Evolutionary conservation across 139 green algal genomes (phyloP).

Genomic region (Parachlorella kessleri): DNA sequence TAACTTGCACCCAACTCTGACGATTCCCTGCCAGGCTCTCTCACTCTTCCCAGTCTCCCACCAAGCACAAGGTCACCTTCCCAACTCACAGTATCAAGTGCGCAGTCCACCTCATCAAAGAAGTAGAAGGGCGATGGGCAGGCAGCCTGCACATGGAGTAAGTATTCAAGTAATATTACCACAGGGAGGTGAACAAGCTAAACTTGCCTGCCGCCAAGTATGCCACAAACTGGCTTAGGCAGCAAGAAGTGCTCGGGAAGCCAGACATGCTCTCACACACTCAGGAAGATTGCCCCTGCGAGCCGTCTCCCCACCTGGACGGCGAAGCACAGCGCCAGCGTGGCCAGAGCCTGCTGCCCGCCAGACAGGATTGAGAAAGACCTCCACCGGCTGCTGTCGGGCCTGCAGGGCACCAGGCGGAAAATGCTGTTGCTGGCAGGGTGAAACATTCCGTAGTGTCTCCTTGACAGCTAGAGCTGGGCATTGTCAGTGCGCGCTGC

Average conservation of each 20-base stretch:
- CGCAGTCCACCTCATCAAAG: constrained; percentile 79
- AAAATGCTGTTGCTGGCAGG: too few relatives aligned
- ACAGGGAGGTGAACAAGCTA: too few relatives aligned
- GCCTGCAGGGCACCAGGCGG: too few relatives aligned
- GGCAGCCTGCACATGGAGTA: constrained; percentile 50
- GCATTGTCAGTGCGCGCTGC: too few relatives aligned
- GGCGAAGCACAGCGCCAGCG: constrained; percentile 77
- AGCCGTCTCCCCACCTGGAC: constrained; percentile 45
- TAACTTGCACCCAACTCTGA: too few relatives aligned
- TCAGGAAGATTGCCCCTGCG: background rate
- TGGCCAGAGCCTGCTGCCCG: constrained; percentile 82
- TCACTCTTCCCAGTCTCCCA: too few relatives aligned
- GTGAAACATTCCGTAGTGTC: too few relatives aligned
- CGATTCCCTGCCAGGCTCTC: too few relatives aligned
- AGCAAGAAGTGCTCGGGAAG: too few relatives aligned
- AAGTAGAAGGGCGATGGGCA: constrained; percentile 87
- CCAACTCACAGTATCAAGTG: constrained; percentile 17
- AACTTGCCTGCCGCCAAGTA: too few relatives aligned
- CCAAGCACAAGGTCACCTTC: background rate
- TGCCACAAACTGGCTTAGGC: too few relatives aligned
- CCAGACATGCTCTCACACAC: background rate
- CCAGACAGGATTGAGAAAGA: constrained; percentile 68
- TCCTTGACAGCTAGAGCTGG: too few relatives aligned
- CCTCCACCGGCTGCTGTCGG: constrained; percentile 69
- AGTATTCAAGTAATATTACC: background rate